Base-by-base conservation (phyloP, 2,329 filamentous ascomycete genomes). In the Penicillium sp. region DNA sequence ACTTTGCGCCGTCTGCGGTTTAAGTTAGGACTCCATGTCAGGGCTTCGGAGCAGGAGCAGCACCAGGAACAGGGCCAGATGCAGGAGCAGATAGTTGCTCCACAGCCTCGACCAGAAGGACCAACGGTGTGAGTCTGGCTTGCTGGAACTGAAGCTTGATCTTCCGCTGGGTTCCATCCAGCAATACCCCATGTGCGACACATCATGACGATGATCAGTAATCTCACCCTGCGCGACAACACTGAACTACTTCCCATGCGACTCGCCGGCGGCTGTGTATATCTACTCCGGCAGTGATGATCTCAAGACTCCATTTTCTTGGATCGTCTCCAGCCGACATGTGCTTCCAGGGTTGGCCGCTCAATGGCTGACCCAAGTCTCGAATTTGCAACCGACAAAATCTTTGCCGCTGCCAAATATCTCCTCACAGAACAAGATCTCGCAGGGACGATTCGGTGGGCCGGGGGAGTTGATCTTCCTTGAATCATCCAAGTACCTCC, bases 1-100 rank as follows among this genome's bases (percentile, higher is more conserved):
- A 66, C 64, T 16, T 47, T 66, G 9, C 63, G 64, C 16, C 63
- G 64, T 25, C 55, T 66, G n/a, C 60, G 64, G n/a, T 66, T 65
- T 33, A 64, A 65, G 31, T 59, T 66, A 8, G 64, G 64, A 8
- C 64, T 66, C 50, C 63, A 66, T 58, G 57, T 60, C 7, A 58
- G 61, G 38, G 46, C 58, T 39, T 54, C 58, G 19, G 64, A 64
- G 3, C 63, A 58, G 27, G 53, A 62, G 13, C 57, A 50, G 36
- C 52, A 47, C n/a, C 52, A 44, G n/a, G 16, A 40, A 5, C 58
- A 50, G 19, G 8, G 8, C 10, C 56, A 41, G 10, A 41, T 45
- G 31, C 46, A 47, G 31, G 34, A 53, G 21, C 44, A 56, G 31
- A 46, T 36, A 7, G 44, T 27, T 19, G 11, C 21, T 25, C n/a